These are phyloP conservation scores for Neoboletus subvelutipes DNA, from an alignment of 768 basidiomycete genomes.

Conservation along the genomic window DNA sequence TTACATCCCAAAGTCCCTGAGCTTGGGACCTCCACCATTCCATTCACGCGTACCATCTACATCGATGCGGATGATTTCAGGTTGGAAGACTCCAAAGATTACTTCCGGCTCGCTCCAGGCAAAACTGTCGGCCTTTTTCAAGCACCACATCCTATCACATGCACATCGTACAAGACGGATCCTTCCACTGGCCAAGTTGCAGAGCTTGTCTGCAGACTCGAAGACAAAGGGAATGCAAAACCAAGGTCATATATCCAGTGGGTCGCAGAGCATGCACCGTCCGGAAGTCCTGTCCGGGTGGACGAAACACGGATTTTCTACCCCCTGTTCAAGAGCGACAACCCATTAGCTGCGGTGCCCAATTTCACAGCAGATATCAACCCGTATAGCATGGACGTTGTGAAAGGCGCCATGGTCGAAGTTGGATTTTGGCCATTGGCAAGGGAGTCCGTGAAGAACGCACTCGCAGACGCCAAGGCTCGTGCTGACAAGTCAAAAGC, in stretches of 20 bases:
- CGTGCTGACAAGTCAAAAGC: conserved; percentile 62
- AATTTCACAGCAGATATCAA: conserved; percentile 86
- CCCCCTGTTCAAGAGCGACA: conserved; percentile 91
- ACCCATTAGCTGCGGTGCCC: conserved; percentile 64
- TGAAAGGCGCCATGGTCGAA: conserved; percentile 83
- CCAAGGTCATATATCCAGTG: conserved; percentile 96
- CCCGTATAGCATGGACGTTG: conserved; percentile 74
- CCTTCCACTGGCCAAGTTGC: conserved; percentile 66
- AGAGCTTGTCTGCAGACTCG: conserved; percentile 78
- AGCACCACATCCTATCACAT: conserved; percentile 88
- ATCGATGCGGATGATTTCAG: conserved; percentile 96
- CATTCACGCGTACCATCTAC: conserved; percentile 86
- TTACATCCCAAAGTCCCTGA: conserved; percentile 92
- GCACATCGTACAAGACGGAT: conserved; percentile 84
- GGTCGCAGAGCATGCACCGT: conserved; percentile 82
- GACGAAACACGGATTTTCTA: conserved; percentile 93
- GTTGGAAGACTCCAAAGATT: conserved; percentile 86
- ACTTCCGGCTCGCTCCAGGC: conserved; percentile 96
- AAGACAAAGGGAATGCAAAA: conserved; percentile 72
- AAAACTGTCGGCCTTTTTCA: conserved; percentile 97
- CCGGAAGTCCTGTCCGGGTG: conserved; percentile 78
- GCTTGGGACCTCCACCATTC: conserved; percentile 77
- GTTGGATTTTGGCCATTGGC: conserved; percentile 86
- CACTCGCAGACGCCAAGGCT: conserved; percentile 59
- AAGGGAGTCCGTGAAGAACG: conserved; percentile 61